These are phyloP conservation scores for Inga oerstediana DNA, from an alignment of 306 rosid species.

Conservation along the genomic window DNA sequence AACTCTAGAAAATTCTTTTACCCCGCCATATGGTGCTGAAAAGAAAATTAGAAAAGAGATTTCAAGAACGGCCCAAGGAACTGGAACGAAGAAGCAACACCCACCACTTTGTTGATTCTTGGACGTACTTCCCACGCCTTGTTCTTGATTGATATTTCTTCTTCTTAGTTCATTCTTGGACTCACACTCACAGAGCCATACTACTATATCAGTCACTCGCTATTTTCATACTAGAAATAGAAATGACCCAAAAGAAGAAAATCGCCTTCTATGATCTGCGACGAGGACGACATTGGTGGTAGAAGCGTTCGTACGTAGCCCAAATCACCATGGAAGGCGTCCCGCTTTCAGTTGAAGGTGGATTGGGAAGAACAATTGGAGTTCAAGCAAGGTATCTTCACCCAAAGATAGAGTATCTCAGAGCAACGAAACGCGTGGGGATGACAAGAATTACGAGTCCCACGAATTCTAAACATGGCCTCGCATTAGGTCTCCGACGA, in stretches of 20 bases:
- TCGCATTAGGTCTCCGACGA: not conserved
- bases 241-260: not conserved
- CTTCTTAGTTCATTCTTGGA: too few species aligned
- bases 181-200: not conserved
- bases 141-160: not conserved
- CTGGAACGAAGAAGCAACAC: not conserved
- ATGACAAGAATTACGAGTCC: conserved; percentile 38
- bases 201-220: not conserved
- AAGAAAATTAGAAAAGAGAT: too few species aligned
- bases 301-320: not conserved
- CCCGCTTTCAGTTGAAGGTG: conserved; percentile 4
- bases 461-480: not conserved
- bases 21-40: too few species aligned
- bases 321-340: conserved; percentile 28
- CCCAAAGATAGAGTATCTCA: not conserved
- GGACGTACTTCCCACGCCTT: not conserved
- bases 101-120: conserved; percentile 5
- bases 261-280: not conserved
- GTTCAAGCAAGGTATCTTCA: conserved; percentile 36
- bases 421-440: conserved; percentile 16
- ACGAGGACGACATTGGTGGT: not conserved
- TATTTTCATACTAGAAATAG: not conserved
- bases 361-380: conserved; percentile 21
- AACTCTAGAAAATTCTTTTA: not conserved
- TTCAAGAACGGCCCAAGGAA: not conserved